Conservation (phyloP, 345 rosid species). For the Toxicodendron radicans region DNA sequence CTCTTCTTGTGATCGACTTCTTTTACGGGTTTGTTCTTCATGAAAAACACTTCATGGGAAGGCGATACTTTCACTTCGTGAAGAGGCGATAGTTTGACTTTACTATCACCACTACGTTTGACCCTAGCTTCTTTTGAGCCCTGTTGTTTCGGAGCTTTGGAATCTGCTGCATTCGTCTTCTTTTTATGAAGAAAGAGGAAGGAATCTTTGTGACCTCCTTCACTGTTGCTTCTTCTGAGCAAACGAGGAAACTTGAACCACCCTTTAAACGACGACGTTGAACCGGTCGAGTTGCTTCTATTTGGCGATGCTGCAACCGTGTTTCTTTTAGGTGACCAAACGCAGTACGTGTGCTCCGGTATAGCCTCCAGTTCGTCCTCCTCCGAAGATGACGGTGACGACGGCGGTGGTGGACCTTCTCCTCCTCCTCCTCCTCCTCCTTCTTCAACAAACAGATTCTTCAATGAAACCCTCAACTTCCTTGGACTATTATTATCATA, state of each 20-base stretch:
- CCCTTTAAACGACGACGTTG: slow-evolving; percentile 40
- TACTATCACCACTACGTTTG: neutral
- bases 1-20: slow-evolving; percentile 51
- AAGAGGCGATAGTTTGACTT: too few species aligned
- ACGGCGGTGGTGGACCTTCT: slow-evolving; percentile 19
- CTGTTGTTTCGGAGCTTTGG: neutral
- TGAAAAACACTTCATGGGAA: slow-evolving; percentile 64
- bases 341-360: slow-evolving; percentile 58
- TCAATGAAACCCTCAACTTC: slow-evolving; percentile 36
- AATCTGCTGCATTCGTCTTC: neutral
- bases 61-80: slow-evolving; percentile 22
- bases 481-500: neutral
- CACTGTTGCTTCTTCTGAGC: slow-evolving; percentile 68
- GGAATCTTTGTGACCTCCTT: slow-evolving; percentile 53
- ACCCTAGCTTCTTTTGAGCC: slow-evolving; percentile 17
- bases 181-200: slow-evolving; percentile 27
- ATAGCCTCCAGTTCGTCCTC: slow-evolving; percentile 62
- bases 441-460: slow-evolving; percentile 48
- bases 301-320: slow-evolving; percentile 40
- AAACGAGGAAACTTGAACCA: slow-evolving; percentile 63
- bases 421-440: neutral
- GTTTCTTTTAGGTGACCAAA: slow-evolving; percentile 53
- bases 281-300: slow-evolving; percentile 70
- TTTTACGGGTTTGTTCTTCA: slow-evolving; percentile 55
- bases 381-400: slow-evolving; percentile 64